Base-by-base conservation (phyloP, 257 asterid genomes). In the Misopates orontium region DNA sequence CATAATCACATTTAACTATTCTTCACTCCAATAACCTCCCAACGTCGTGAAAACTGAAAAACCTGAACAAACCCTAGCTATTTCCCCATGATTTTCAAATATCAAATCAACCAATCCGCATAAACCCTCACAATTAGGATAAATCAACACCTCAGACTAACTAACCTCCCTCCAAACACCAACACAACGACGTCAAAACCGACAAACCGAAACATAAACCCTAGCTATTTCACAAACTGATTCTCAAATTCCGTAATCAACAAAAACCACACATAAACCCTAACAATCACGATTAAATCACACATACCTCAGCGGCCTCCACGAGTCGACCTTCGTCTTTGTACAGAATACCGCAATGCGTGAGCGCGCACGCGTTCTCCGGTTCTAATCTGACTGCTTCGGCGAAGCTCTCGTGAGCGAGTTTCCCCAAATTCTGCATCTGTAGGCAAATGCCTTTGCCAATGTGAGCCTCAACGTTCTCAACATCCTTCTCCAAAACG, bases 371-470 rank as follows among this genome's bases (percentile, higher is more conserved):
- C 15, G 98, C 90, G 82, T 90, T 94, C 56, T 79, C 84, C 42
- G 98, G 95, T 53, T 94, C 96, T 71, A 94, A 66, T 71, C 66
- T 83, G 60, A 94, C 78, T 20, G 98, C 98, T 85, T 94, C 95
- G 3, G 95, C 73, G 64, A 94, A 94, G 77, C 95, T 86, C 68
- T 90, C 93, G 72, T 86, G 81, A 11, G 99, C 98, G 68, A 79
- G 87, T 77, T 78, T 85, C 49, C 89, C 83, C 84, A 79, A 78
- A 77, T 87, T 88, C 84, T 90, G 99, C 89, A 87, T 85, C 84
- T 90, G 99, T 73, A 90, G 75, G 77, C 96, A 94, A 76, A 90
- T 82, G 73, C 99, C 99, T 85, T 88, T 94, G 47, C 98, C 99
- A 42, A 94, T 90, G 73, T 79, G 81, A 74, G 96, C 97, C 78